Evolutionary conservation across 2,329 filamentous ascomycete species (phyloP).

Genomic region (Fusarium concolor): DNA sequence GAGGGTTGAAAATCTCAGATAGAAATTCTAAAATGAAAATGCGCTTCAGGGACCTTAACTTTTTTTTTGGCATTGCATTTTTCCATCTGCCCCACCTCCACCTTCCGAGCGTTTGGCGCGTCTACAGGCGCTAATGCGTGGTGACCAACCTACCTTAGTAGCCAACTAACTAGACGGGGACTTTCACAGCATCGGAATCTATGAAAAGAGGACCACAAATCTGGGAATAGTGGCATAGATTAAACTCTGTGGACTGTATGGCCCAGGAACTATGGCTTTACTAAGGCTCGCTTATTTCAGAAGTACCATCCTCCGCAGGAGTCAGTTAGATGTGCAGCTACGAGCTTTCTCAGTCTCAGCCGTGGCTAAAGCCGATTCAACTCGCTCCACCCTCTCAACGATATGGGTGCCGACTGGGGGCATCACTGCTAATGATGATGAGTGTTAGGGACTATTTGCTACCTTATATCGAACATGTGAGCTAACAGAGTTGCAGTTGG

Average conservation of each 20-base stretch:
- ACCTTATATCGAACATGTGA: background rate
- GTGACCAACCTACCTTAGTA: conserved; percentile 14
- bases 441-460: conserved; percentile 55
- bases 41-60: conserved; percentile 32
- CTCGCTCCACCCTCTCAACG: conserved; percentile 67
- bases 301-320: conserved; percentile 17
- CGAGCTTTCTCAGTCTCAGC: conserved; percentile 41
- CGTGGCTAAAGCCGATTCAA: conserved; percentile 50
- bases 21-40: conserved; percentile 36
- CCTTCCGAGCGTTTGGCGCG: conserved; percentile 40
- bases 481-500: conserved; percentile 61
- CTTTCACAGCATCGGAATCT: conserved; percentile 20
- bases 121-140: conserved; percentile 14
- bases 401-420: conserved; percentile 85
- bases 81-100: conserved; percentile 33
- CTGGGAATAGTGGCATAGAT: conserved; percentile 1
- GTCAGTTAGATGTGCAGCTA: conserved; percentile 17
- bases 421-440: conserved; percentile 67
- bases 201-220: conserved; percentile 5
- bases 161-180: conserved; percentile 2
- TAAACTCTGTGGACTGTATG: background rate
- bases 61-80: conserved; percentile 41
- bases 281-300: conserved; percentile 27
- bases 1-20: conserved; percentile 29
- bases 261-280: conserved; percentile 28